Base-by-base conservation (phyloP, 768 basidiomycete species). In the Suillus spraguei region DNA sequence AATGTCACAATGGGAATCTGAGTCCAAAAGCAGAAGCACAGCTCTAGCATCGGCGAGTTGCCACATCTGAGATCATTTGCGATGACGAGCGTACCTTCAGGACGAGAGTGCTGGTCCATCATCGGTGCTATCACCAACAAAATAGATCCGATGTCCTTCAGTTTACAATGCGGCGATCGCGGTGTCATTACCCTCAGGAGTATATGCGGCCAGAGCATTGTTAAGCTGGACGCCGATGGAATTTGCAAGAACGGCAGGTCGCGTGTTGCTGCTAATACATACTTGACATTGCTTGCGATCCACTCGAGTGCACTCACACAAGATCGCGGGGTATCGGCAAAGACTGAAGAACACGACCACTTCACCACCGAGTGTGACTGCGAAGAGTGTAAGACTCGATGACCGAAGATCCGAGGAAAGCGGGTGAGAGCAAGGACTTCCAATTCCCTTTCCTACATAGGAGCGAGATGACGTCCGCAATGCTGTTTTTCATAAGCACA, bases 81-180 rank as follows among this genome's bases (percentile, higher is more conserved):
- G 59, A 75, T 66, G 17, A 80, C 79, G 7, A 86, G 76, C 28
- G 79, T 79, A 17, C 85, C 76, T 63, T 85, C 83, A 1, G 85
- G 84, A 32, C 79, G 81, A 0, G 83, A 87, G 78, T 9, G 85
- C 80, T 14, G 77, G 76, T 6, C 81, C 72, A 69, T 86, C 84
- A 70, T 86, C 85, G 32, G 83, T 78, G 20, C 86, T 85, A 69
- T 87, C 85, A 42, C n/a, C n/a, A n/a, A n/a, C n/a, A n/a, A n/a
- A n/a, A n/a, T n/a, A n/a, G 4, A 82, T 82, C 10, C 71, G 69
- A 20, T 61, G 55, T 58, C 70, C 62, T 55, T 65, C 38, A n/a
- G 66, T 63, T 50, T 74, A 68, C 39, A 79, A 70, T 52, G 60
- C 62, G 32, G 65, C 70, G 60, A 80, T 69, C 59, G 71, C 73